These are phyloP conservation scores for Plectranthus barbatus DNA, from an alignment of 257 asterid genomes.

Conservation along the genomic window DNA sequence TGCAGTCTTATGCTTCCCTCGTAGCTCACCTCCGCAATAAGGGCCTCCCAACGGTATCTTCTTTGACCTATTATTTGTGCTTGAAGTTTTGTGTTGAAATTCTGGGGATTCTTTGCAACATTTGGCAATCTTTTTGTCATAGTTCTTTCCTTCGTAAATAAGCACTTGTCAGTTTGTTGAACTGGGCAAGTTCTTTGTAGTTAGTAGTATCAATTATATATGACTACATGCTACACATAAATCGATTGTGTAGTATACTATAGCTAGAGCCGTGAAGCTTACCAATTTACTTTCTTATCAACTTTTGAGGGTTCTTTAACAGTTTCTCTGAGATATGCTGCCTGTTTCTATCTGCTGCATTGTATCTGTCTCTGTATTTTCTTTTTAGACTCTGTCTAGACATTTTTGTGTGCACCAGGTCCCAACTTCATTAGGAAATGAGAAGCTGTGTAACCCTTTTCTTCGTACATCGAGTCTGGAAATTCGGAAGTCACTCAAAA, in stretches of 20 bases:
- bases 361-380: neutral
- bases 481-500: conserved; percentile 59
- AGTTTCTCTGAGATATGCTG: neutral
- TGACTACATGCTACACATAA: neutral
- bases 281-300: neutral
- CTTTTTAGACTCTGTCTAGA: neutral
- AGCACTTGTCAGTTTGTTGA: neutral
- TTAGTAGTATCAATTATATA: neutral
- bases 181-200: neutral
- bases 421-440: conserved; percentile 62
- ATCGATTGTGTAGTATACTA: neutral
- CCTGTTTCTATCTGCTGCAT: neutral
- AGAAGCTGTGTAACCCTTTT: conserved; percentile 86
- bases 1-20: conserved; percentile 69
- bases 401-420: conserved; percentile 38
- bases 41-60: conserved; percentile 82
- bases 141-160: neutral
- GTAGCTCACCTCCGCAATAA: conserved; percentile 51
- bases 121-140: neutral
- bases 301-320: neutral
- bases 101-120: neutral
- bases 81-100: conserved; percentile 2
- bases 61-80: neutral
- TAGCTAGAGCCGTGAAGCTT: neutral
- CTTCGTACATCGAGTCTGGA: conserved; percentile 82